Base-by-base conservation (phyloP, 148 eudicot genomes). In the Vaccinium myrtillus region DNA sequence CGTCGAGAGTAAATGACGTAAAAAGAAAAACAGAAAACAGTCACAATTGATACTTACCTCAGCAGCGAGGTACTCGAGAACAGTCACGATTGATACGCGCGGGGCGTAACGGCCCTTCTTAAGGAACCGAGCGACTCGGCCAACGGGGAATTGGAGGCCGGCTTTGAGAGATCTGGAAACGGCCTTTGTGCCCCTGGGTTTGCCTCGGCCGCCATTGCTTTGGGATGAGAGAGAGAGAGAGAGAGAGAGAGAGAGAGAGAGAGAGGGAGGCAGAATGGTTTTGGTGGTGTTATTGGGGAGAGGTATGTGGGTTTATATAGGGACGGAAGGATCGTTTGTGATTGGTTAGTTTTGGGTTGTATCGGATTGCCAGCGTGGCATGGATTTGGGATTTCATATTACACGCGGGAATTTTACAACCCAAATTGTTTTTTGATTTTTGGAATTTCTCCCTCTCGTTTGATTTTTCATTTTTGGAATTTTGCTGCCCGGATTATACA, bases 131-230 rank as follows among this genome's bases (percentile, higher is more conserved):
- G 46, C 46, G 1, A 43, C 46, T 43, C 46, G 46, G 46, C 46
- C 46, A 2, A 43, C 46, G 0, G 46, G 46, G 46, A 43, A 43
- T 43, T 43, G 91, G 18, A 89, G 87, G 15, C 91, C 91, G 1
- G 88, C 88, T n/a, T 87, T 90, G 1, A 75, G 16, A 9, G 88
- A 86, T 59, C 91, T 78, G 46, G 90, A 81, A 1, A 87, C 86
- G 0, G 91, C 55, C 32, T 90, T 90, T 0, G 86, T 16, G 7
- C 27, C 78, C 53, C 67, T 87, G 0, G 85, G 27, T 63, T 82
- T 87, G n/a, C 88, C 88, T 19, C 89, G 49, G 70, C 89, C 88
- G 77, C 74, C 75, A 4, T 36, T 46, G 19, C 65, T 23, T 86
- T 84, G 19, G 89, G 50, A 59, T 16, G 14, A 25, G 12, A 15